Conservation (phyloP, 257 asterid genomes). For the Oldenlandia corymbosa region DNA sequence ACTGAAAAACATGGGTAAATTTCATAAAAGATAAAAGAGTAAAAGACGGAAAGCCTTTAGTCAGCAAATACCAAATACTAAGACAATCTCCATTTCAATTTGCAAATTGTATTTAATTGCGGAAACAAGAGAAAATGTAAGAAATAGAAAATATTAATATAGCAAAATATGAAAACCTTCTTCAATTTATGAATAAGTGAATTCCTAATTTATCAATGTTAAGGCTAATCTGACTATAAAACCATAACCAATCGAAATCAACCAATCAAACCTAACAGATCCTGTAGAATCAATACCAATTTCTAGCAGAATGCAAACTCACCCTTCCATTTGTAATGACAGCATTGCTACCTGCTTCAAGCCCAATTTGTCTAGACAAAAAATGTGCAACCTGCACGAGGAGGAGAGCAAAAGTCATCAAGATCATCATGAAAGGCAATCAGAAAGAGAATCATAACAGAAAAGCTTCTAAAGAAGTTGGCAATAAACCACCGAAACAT, state of each 20-base stretch:
- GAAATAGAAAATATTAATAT: background rate
- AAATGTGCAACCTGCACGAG: conserved; percentile 73
- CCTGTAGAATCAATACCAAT: background rate
- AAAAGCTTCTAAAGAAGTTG: background rate
- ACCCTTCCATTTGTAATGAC: conserved; percentile 99
- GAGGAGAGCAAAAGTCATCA: conserved; percentile 16
- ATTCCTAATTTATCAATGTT: background rate
- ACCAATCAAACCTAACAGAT: background rate
- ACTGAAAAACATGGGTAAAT: background rate
- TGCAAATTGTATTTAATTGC: background rate
- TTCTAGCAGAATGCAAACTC: conserved; percentile 26
- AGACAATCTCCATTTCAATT: no score
- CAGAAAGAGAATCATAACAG: background rate
- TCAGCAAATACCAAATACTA: no score
- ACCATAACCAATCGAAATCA: background rate
- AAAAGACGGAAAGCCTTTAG: background rate
- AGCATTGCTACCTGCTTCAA: conserved; percentile 66
- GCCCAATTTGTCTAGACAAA: conserved; percentile 59
- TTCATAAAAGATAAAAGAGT: background rate
- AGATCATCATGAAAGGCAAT: background rate
- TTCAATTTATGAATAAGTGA: background rate
- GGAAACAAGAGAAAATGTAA: background rate
- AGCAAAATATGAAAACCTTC: background rate
- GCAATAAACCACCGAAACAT: no score
- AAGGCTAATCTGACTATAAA: background rate